Evolutionary conservation across 306 rosid genomes (phyloP).

Genomic region (Medicago lupulina): DNA sequence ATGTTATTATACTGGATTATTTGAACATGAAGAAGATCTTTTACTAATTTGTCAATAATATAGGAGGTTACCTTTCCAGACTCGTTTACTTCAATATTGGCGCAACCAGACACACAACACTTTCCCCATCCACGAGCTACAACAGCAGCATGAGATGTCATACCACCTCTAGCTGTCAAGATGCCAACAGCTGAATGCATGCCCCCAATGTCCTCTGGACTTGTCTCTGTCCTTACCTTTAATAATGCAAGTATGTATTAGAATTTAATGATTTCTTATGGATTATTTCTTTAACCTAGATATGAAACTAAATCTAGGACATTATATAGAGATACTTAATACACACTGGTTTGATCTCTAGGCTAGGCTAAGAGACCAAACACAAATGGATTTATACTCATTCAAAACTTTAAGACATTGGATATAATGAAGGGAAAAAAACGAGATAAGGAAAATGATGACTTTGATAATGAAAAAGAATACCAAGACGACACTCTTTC

Average conservation of each 20-base stretch:
- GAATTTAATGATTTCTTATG: background rate
- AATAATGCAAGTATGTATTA: conserved; percentile 26
- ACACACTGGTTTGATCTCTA: too few species aligned
- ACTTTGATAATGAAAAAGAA: background rate
- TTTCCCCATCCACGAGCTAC: conserved; percentile 99
- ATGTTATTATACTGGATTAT: conserved; percentile 27
- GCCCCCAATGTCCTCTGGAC: conserved; percentile 99
- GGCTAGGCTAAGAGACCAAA: too few species aligned
- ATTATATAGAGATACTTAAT: too few species aligned
- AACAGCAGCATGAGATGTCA: conserved; percentile 99
- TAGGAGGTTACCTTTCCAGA: conserved; percentile 58
- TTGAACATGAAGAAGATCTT: conserved; percentile 24
- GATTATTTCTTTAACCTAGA: too few species aligned
- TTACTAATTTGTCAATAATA: conserved; percentile 19
- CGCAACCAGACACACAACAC: conserved; percentile 93
- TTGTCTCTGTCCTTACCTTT: conserved; percentile 95
- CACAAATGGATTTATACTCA: background rate
- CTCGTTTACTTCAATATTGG: conserved; percentile 78
- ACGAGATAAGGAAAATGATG: background rate
- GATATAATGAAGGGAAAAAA: background rate
- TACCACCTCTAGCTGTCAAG: conserved; percentile 97
- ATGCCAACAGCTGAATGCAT: conserved; percentile 98
- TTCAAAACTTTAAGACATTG: background rate
- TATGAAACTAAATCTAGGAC: too few species aligned
- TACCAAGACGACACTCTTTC: conserved; percentile 89